Conservation (phyloP, 1,139 yeast species). For the Hemisphaericaspora xylanilytica region DNA sequence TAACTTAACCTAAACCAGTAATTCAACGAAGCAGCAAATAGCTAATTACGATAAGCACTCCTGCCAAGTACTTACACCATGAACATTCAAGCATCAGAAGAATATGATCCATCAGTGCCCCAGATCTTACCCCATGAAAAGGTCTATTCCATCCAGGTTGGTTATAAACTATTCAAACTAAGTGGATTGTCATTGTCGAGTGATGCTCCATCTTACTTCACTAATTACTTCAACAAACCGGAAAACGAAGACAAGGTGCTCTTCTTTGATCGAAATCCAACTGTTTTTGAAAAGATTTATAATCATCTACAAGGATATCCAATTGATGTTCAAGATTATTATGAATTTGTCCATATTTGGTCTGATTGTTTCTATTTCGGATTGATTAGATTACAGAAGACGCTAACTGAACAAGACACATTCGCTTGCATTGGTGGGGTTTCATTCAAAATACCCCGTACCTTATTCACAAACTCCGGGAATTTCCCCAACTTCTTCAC, state of each 20-base stretch:
- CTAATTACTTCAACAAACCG: conserved; percentile 41
- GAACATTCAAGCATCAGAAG: conserved; percentile 9
- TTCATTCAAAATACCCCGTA: conserved; percentile 58
- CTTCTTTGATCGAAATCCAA: conserved; percentile 78
- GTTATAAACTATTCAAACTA: conserved; percentile 53
- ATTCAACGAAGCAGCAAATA: too few species aligned
- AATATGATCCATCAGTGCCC: conserved; percentile 54
- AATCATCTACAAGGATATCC: conserved; percentile 78
- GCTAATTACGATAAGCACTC: neutral
- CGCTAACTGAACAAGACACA: conserved; percentile 53
- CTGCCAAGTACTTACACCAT: neutral
- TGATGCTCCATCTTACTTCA: conserved; percentile 69
- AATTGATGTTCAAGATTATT: conserved; percentile 55
- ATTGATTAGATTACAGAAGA: conserved; percentile 52
- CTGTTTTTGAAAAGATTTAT: conserved; percentile 62
- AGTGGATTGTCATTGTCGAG: conserved; percentile 86
- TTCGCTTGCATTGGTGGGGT: conserved; percentile 62
- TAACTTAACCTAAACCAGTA: too few species aligned
- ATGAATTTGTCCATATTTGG: conserved; percentile 59
- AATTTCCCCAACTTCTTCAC: conserved; percentile 78
- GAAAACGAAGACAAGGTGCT: conserved; percentile 46
- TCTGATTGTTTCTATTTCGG: conserved; percentile 76
- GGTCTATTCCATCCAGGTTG: conserved; percentile 73
- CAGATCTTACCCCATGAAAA: conserved; percentile 58
- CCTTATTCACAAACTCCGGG: conserved; percentile 54